Conservation (phyloP, 176 grass and related monocot species). For the Carex littledalei region DNA sequence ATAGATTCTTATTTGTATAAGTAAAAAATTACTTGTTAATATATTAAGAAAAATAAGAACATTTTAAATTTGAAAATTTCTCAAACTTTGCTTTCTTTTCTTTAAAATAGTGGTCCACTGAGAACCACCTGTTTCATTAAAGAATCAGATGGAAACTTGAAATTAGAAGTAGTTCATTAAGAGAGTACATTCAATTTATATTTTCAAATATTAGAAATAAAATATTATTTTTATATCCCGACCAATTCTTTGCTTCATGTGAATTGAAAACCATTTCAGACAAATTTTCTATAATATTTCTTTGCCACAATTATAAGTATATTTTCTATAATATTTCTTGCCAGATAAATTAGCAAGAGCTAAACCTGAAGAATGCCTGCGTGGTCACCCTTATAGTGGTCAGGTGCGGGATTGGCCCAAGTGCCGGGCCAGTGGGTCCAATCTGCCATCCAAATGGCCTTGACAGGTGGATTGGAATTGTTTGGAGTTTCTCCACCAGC, state of each 20-base stretch:
- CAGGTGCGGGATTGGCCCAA: conserved; percentile 48
- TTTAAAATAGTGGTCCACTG: too few relatives aligned
- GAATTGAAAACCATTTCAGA: not conserved
- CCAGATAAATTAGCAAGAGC: not conserved
- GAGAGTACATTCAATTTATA: not conserved
- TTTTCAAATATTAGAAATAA: not conserved
- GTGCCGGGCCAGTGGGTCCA: conserved; percentile 72
- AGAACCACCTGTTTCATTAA: not conserved
- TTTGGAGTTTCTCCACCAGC: conserved; percentile 1
- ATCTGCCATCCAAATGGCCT: conserved; percentile 85
- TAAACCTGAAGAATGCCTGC: conserved; percentile 62
- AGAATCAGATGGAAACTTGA: not conserved
- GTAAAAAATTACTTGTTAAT: not conserved
- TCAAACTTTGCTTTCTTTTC: too few relatives aligned
- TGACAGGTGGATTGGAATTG: not conserved
- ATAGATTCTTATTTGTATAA: not conserved
- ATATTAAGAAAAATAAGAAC: not conserved
- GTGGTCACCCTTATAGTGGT: conserved; percentile 86
- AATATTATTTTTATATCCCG: not conserved
- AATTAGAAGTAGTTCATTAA: not conserved
- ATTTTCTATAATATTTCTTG: not conserved
- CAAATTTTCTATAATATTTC: not conserved
- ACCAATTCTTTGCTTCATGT: not conserved
- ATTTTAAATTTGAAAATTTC: not conserved
- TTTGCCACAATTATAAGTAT: not conserved